phyloP scores from a whole-genome alignment of 2,329 filamentous ascomycete genomes.

The Dendryphion nanum region DNA sequence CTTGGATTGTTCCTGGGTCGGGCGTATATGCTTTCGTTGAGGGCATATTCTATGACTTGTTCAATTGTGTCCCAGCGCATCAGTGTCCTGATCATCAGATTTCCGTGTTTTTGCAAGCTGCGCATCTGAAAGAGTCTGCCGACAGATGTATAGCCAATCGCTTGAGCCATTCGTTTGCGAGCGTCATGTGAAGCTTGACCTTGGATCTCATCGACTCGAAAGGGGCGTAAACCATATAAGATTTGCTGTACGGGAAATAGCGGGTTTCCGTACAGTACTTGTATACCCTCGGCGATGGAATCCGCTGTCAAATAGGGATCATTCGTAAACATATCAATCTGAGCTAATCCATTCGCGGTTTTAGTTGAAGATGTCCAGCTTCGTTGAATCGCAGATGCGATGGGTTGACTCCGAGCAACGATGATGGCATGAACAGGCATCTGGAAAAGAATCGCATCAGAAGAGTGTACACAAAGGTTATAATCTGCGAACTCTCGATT shows the following conservation, averaged over 20 bases:
- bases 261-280: conserved; percentile 36
- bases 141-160: conserved; percentile 62
- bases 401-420: conserved; percentile 32
- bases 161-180: conserved; percentile 34
- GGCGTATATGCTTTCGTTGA: conserved; percentile 46
- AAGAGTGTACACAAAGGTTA: conserved; percentile 33
- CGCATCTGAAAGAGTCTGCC: conserved; percentile 59
- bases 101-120: conserved; percentile 56
- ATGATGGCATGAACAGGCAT: conserved; percentile 38
- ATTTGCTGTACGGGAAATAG: conserved; percentile 26
- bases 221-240: conserved; percentile 28
- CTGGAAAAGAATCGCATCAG: conserved; percentile 23
- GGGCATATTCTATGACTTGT: conserved; percentile 58
- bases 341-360: conserved; percentile 22
- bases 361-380: conserved; percentile 17
- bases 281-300: conserved; percentile 35
- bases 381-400: conserved; percentile 28
- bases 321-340: conserved; percentile 24
- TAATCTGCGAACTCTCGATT: conserved; percentile 38
- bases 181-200: conserved; percentile 25
- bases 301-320: conserved; percentile 29
- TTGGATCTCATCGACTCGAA: conserved; percentile 21
- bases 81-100: conserved; percentile 58
- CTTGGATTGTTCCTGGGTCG: not conserved
- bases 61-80: conserved; percentile 65